Evolutionary conservation across 305 asterid species (phyloP).

Genomic region (Fraxinus baroniana): DNA sequence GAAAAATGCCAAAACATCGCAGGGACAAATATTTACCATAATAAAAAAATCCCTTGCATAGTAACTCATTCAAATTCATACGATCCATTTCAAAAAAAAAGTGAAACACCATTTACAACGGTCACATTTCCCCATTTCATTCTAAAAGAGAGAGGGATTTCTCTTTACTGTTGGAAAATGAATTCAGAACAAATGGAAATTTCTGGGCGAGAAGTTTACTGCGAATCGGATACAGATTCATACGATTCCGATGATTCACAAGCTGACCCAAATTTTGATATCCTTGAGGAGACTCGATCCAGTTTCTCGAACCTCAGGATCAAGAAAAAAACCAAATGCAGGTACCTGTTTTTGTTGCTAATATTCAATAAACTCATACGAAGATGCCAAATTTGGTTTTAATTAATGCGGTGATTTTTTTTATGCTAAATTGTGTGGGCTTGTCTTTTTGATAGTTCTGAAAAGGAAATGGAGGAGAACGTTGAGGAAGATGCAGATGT

Average conservation of each 20-base stretch:
- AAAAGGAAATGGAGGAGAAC: conserved; percentile 26
- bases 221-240: conserved; percentile 34
- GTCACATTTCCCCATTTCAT: neutral
- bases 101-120: neutral
- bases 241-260: conserved; percentile 45
- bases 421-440: neutral
- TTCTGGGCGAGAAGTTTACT: conserved; percentile 7
- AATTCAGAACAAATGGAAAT: conserved; percentile 27
- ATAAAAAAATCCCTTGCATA: no score
- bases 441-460: conserved; percentile 23
- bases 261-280: conserved; percentile 52
- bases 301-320: conserved; percentile 54
- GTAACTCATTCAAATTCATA: neutral
- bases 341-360: conserved; percentile 24
- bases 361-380: neutral
- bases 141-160: neutral
- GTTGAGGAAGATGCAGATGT: conserved; percentile 30
- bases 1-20: no score
- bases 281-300: conserved; percentile 49
- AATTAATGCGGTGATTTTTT: neutral
- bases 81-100: neutral
- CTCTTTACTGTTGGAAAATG: neutral
- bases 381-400: neutral
- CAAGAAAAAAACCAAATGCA: conserved; percentile 27
- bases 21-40: no score